Evolutionary conservation across 306 rosid species (phyloP).

Genomic region (Vigna unguiculata): DNA sequence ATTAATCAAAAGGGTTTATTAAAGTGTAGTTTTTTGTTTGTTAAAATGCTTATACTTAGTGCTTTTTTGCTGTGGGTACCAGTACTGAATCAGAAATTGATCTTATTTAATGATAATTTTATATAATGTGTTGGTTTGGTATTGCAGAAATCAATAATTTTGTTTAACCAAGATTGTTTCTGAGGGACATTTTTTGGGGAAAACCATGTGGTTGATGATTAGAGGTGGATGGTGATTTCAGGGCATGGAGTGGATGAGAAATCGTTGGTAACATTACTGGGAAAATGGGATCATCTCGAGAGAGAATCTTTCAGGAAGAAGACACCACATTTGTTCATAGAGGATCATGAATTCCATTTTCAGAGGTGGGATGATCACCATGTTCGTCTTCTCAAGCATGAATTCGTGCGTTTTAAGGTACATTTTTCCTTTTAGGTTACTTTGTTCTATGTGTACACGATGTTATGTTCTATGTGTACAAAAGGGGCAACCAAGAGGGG

Average conservation of each 20-base stretch:
- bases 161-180: too few species aligned
- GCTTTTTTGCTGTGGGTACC: too few species aligned
- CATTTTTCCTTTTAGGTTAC: background rate
- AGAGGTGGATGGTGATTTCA: conserved; percentile 32
- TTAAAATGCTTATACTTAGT: too few species aligned
- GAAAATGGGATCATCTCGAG: conserved; percentile 73
- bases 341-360: conserved; percentile 75
- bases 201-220: background rate
- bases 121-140: too few species aligned
- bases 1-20: too few species aligned
- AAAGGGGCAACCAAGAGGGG: too few species aligned
- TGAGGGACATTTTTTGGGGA: background rate
- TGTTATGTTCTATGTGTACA: too few species aligned
- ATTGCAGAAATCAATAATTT: too few species aligned
- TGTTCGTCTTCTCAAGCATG: conserved; percentile 74
- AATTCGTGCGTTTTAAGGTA: conserved; percentile 91
- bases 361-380: conserved; percentile 71
- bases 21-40: too few species aligned
- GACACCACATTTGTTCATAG: conserved; percentile 58
- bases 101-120: too few species aligned
- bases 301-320: conserved; percentile 67
- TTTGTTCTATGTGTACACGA: background rate
- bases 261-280: conserved; percentile 63
- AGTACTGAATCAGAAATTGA: too few species aligned
- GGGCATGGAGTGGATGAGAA: conserved; percentile 95